phyloP scores from a whole-genome alignment of 2,329 filamentous ascomycete genomes.

The Xylariaceae sp. region DNA sequence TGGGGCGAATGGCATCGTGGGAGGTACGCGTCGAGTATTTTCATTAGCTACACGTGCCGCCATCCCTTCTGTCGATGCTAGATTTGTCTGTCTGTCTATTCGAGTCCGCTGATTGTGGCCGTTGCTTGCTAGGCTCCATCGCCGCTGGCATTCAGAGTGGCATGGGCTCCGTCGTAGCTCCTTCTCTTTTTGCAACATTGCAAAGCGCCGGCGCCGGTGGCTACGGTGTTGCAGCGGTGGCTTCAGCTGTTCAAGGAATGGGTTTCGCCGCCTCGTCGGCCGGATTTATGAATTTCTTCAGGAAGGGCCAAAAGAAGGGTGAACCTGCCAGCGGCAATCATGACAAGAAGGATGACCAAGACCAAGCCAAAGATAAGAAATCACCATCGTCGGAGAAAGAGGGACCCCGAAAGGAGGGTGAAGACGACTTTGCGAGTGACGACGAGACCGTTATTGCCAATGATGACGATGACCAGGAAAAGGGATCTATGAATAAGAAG shows the following conservation, averaged over 20 bases:
- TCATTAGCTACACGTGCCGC: too few species aligned
- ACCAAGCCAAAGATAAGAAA: neutral
- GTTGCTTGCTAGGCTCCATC: slow-evolving; percentile 15
- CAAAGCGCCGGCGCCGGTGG: slow-evolving; percentile 26
- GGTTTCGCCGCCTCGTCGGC: neutral
- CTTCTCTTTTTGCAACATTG: slow-evolving; percentile 21
- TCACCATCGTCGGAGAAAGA: too few species aligned
- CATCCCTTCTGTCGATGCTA: too few species aligned
- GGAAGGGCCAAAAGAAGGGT: neutral
- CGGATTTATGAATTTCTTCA: neutral
- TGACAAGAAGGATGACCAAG: neutral
- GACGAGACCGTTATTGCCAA: too few species aligned
- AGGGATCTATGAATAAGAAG: neutral
- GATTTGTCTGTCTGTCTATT: too few species aligned
- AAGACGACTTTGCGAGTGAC: too few species aligned
- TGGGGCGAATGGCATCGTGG: neutral
- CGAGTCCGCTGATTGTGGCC: neutral
- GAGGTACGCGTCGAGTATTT: neutral
- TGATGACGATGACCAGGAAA: neutral
- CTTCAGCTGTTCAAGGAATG: slow-evolving; percentile 12
- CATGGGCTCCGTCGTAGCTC: slow-evolving; percentile 22
- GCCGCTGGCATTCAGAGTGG: slow-evolving; percentile 22
- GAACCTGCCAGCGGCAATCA: neutral
- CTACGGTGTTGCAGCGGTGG: slow-evolving; percentile 24
- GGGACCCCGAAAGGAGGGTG: too few species aligned